Base-by-base conservation (phyloP, 2,329 filamentous ascomycete species). In the Scytalidium sp. region DNA sequence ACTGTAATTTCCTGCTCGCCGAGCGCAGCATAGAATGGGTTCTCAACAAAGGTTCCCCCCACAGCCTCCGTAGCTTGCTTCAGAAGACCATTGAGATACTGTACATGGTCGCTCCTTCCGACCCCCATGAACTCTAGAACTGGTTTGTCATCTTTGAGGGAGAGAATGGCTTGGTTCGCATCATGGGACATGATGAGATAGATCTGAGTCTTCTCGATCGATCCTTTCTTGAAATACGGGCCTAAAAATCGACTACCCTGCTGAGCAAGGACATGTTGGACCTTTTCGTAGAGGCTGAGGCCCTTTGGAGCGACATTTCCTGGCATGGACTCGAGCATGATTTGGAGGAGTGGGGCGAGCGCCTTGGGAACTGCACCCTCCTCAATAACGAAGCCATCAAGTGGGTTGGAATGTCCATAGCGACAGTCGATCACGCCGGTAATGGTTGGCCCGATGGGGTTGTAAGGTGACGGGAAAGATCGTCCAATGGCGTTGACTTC, bases 301-400 rank as follows among this genome's bases (percentile, higher is more conserved):
- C 68, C 63, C 7, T 67, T 60, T 3, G 72, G 68, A 13, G 64
- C 56, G 21, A 72, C 57, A 17, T 73, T 75, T 0, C 74, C 75
- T 7, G 78, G 78, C 60, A 80, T 70, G 27, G 76, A 51, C 51
- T 83, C 78, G 23, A 86, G 65, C 67, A 84, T 74, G 1, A 73
- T 67, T 57, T 83, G 80, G 48, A 87, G 68, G 20, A 85, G 68
- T 1, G 72, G 70, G 0, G 76, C 72, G 9, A 87, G 68, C 1
- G 80, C 80, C 27, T 75, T 70, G 0, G 83, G 83, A 6, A 87
- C 72, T 1, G 78, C 74, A 1, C 83, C 83, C 55, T 87, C 83
- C 61, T 87, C 75, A 15, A 87, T 79, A 2, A 87, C 76, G 56
- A 79, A 86, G 3, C 81, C 83, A 62, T 85, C 78, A 15, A 83